Percentiles rank a stretch among this genome's conserved stretches.
These are phyloP conservation scores for Butyriboletus loyo DNA, from an alignment of 768 basidiomycete genomes.

Conservation along the genomic window DNA sequence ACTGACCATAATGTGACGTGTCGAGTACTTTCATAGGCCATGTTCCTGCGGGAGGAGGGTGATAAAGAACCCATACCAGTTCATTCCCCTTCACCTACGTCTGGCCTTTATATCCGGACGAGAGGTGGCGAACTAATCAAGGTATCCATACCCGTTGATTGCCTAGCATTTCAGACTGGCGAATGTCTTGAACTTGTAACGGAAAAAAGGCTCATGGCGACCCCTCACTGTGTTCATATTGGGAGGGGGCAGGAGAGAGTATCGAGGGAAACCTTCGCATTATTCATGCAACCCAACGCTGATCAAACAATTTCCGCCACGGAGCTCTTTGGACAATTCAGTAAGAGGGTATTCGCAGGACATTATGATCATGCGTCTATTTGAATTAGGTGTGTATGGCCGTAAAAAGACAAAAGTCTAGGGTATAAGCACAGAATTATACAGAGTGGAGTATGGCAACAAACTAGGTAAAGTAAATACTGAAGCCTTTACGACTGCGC, in stretches of 20 bases:
- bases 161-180: conserved; percentile 94
- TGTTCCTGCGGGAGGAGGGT: conserved; percentile 65
- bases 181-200: conserved; percentile 93
- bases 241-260: conserved; percentile 53
- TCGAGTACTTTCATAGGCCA: conserved; percentile 49
- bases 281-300: conserved; percentile 89
- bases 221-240: conserved; percentile 91
- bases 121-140: conserved; percentile 76
- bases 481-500: conserved; percentile 18
- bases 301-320: conserved; percentile 64
- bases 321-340: conserved; percentile 88
- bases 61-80: conserved; percentile 45
- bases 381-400: conserved; percentile 18
- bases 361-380: conserved; percentile 37
- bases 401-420: background rate
- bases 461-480: background rate
- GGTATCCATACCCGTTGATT: conserved; percentile 81
- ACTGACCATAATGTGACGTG: conserved; percentile 1
- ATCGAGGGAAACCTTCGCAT: conserved; percentile 83
- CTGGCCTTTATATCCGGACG: conserved; percentile 90
- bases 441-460: background rate
- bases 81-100: conserved; percentile 65
- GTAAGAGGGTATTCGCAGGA: conserved; percentile 69
- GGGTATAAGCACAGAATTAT: conserved; percentile 7
- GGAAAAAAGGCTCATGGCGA: conserved; percentile 74